Evolutionary conservation across 441 rosid genomes (phyloP), one percentile per base, ranked within the genome.

Genomic region (Aleurites moluccanus): DNA sequence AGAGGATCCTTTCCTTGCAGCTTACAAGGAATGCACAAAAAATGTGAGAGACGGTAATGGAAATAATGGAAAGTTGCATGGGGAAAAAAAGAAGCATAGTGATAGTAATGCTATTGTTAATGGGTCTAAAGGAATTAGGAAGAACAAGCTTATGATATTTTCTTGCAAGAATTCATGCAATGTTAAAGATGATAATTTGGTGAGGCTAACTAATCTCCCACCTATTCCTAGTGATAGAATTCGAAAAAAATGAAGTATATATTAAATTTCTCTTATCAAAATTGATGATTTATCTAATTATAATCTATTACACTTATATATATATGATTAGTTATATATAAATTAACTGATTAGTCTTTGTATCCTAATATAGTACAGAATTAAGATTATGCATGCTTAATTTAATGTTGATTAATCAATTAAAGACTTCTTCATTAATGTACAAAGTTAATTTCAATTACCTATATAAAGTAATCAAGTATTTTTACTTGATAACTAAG

Each of bases 1-100:
- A 6, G 83, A 84, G 27, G 93, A 89, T 74, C 93, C 93, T 25
- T 89, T 89, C 56, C 79, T 88, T 15, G 86, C 81, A 20, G 93
- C 93, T 25, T 89, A 81, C 64, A 88, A 86, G 79, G 87, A 85
- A 71, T 89, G 91, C 82, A 86, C 84, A 9, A 87, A 82, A 59
- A 75, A 35, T 50, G 64, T 21, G 16, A 55, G 67, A 64, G 73
- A 70, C 67, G 28, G 52, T 21, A 75, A 78, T 27, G 45, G 6
- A 49, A 23, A 56, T 21, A 13, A 33, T 57, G 10, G 23, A 10
- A 30, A 61, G 42, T 2, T 30, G 77, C n/a, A 35, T 7, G 35
- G 20, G 16, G 82, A 75, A 9, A 38, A 38, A 56, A 70, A 47
- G 28, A 18, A 50, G 55, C 80, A 80, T 80, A 82, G 69, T 33